Base-by-base conservation (phyloP, 352 stramenopile species). In the Globisporangium spinosum region DNA sequence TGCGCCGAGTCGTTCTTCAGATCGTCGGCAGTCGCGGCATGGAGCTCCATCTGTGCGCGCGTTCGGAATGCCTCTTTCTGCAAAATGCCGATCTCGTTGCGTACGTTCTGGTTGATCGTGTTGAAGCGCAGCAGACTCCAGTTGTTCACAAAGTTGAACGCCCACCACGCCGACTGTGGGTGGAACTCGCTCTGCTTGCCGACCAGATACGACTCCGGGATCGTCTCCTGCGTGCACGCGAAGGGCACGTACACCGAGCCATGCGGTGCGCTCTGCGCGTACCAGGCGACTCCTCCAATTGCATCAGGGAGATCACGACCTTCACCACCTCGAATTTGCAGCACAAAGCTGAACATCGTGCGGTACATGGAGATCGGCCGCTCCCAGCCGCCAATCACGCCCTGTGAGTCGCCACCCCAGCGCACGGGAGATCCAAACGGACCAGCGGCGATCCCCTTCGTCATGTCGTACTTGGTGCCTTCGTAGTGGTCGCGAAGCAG, bases 321-420 rank as follows among this genome's bases (percentile, higher is more conserved):
- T 15, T 43, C 40, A 12, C 17, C 43, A 12, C 43, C 65, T 0
- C 80, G 72, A 22, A 66, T 74, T 62, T 94, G 85, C 13, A 89
- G 67, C 29, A 89, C 82, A 72, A 98, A 97, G 47, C 80, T 89
- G 62, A 85, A 94, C 13, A 91, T 58, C 29, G 93, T 98, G 25
- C 94, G 90, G 65, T 92, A 96, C 65, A 98, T 85, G 9, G 90
- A 97, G 65, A 98, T 98, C 7, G 90, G 75, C 2, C 94, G 85
- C 72, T 97, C 90, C 83, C 91, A 96, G 9, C 80, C 83, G 25
- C 90, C 90, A 23, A 76, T 62, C 29, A 89, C 75, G 27, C 78
- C 82, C 20, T 82, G 67, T 15, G 75, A 17, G 45, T 75, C 80
- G 20, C 86, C 81, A 2, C 80, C 78, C 78, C 87, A 98, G 17